These are phyloP conservation scores for Dalechampia spathulata DNA, from an alignment of 441 rosid species.

Conservation along the genomic window DNA sequence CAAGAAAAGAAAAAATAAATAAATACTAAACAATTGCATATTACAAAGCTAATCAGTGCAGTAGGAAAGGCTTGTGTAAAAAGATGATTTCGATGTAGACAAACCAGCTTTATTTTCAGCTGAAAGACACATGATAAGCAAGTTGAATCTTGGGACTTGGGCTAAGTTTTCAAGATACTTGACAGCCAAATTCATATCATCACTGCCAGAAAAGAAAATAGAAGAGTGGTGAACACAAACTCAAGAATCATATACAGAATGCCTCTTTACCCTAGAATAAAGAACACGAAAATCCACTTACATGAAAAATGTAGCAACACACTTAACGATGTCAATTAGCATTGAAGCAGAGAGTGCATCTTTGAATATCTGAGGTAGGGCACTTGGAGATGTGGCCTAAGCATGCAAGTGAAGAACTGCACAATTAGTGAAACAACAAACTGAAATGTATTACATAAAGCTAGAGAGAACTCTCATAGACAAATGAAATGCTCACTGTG, in stretches of 20 bases:
- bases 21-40: no score
- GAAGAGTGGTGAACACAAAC: conserved; percentile 5
- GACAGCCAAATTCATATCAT: conserved; percentile 63
- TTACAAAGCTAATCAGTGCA: not conserved
- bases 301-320: conserved; percentile 61
- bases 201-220: conserved; percentile 38
- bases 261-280: not conserved
- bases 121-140: conserved; percentile 76
- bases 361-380: conserved; percentile 72
- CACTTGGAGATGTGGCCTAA: conserved; percentile 66
- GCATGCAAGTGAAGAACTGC: conserved; percentile 10
- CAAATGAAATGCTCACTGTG: not conserved
- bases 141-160: conserved; percentile 81
- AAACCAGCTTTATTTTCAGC: conserved; percentile 64
- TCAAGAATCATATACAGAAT: not conserved
- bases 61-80: no score
- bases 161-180: conserved; percentile 63
- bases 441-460: not conserved
- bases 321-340: conserved; percentile 62
- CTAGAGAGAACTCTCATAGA: not conserved
- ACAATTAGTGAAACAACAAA: conserved; percentile 5
- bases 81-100: no score
- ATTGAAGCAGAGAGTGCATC: conserved; percentile 63
- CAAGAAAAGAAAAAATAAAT: no score
- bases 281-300: conserved; percentile 26